phyloP scores from a whole-genome alignment of 2,329 filamentous ascomycete genomes.

The Chaetoscypha palmicola region DNA sequence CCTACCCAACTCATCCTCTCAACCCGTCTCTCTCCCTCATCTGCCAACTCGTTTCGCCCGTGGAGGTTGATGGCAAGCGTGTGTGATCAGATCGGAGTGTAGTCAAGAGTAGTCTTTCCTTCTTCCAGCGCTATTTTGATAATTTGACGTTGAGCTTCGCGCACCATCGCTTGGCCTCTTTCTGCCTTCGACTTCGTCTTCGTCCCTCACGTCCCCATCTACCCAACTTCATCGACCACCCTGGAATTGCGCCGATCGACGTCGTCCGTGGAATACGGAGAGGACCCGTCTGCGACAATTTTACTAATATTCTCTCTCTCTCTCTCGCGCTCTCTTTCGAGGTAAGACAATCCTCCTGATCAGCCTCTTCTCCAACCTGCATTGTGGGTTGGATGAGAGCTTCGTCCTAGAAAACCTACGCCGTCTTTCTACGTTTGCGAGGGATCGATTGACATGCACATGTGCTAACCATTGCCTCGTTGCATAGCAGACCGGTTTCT shows the following conservation, averaged over 20 bases:
- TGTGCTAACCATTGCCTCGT: slow-evolving; percentile 18
- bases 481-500: slow-evolving; percentile 16
- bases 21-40: slow-evolving; percentile 3
- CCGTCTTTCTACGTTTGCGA: slow-evolving; percentile 3
- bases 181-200: slow-evolving; percentile 2
- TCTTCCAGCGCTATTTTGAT: slow-evolving; percentile 22
- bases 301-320: slow-evolving; percentile 6
- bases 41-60: slow-evolving; percentile 6
- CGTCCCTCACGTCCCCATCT: slow-evolving; percentile 5
- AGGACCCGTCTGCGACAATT: not conserved
- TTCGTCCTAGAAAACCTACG: slow-evolving; percentile 15
- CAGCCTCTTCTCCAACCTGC: slow-evolving; percentile 24
- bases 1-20: slow-evolving; percentile 6
- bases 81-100: slow-evolving; percentile 15
- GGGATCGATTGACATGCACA: slow-evolving; percentile 10
- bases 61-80: slow-evolving; percentile 25
- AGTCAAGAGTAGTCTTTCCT: slow-evolving; percentile 21
- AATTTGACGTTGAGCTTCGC: slow-evolving; percentile 20
- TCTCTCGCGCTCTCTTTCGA: slow-evolving; percentile 22
- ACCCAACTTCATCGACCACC: slow-evolving; percentile 5
- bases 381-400: slow-evolving; percentile 17
- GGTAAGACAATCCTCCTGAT: slow-evolving; percentile 25
- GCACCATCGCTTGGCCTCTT: slow-evolving; percentile 21
- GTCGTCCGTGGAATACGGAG: slow-evolving; percentile 7
- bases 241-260: slow-evolving; percentile 11